Evolutionary conservation across 2,329 filamentous ascomycete genomes (phyloP), one percentile per base, ranked within the genome.

Genomic region (Cladosporium sphaerospermum): DNA sequence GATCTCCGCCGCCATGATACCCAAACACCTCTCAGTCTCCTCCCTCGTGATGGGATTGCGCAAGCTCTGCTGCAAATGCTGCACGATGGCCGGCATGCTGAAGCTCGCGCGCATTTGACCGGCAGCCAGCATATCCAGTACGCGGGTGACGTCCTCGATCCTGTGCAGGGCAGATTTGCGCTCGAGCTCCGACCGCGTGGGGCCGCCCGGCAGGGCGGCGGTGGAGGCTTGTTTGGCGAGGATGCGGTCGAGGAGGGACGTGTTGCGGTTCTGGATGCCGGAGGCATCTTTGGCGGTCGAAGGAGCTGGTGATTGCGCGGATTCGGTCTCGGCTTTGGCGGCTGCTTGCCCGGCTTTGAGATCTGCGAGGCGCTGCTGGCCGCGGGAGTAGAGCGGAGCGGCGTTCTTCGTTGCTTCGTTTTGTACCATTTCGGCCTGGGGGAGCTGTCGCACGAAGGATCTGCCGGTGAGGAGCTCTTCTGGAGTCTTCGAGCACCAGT

Each of bases 281-380:
- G 67, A 64, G 23, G 72, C 69, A 53, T 71, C 74, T 19, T 58
- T 69, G 37, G 36, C 44, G 37, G 44, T 28, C 4, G 44, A 41
- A 9, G 39, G 34, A 16, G 19, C 39, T n/a, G 45, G 23, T 14
- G 37, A 34, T 19, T 61, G 61, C 16, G 63, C 18, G 39, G 61
- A 39, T 14, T 40, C 40, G 32, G 40, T 32, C 18, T 51, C 48
- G 11, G 34, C 19, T 43, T 58, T 60, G 1, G 64, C 67, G 59
- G 55, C 56, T 23, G 61, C 56, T 50, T 58, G 60, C 55, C 76
- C 81, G 45, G 78, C 76, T 67, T 85, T 88, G 60, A 91, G 74
- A 46, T 86, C 82, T 54, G 82, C 76, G n/a, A 91, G 75, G 7
- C 84, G 79, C 55, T 79, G 80, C 59, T 88, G 84, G 31, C 86